Evolutionary conservation across 2,329 filamentous ascomycete genomes (phyloP).

Genomic region (Ophiocordyceps camponoti-leonardi): DNA sequence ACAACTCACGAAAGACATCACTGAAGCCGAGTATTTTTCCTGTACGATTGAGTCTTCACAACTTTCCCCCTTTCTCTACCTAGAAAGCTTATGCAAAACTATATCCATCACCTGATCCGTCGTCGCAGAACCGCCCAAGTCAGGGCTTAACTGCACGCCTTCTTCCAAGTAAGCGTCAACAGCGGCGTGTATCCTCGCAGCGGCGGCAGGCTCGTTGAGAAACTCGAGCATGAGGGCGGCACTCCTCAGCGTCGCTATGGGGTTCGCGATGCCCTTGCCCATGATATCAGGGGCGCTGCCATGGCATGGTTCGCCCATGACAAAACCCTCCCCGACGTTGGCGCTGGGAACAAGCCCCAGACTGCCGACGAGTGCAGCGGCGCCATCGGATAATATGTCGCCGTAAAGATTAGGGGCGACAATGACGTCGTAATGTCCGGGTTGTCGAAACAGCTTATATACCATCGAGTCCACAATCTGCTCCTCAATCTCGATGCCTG

Average conservation of each 20-base stretch:
- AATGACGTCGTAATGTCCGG: slow-evolving; percentile 89
- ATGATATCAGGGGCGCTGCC: slow-evolving; percentile 91
- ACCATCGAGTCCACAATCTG: slow-evolving; percentile 99
- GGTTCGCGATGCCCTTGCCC: slow-evolving; percentile 85
- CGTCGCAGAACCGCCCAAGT: slow-evolving; percentile 73
- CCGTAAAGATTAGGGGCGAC: slow-evolving; percentile 96
- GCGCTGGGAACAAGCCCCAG: slow-evolving; percentile 86
- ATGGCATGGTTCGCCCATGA: slow-evolving; percentile 96
- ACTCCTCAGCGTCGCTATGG: slow-evolving; percentile 83
- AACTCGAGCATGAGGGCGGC: slow-evolving; percentile 95
- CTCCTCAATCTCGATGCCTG: slow-evolving; percentile 59
- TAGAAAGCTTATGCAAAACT: neutral
- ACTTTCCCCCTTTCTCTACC: too few relatives aligned
- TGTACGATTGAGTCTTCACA: too few relatives aligned
- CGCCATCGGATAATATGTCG: slow-evolving; percentile 89
- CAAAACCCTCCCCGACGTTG: slow-evolving; percentile 87
- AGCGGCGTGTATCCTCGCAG: slow-evolving; percentile 76
- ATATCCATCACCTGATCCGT: slow-evolving; percentile 86
- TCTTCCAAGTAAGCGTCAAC: slow-evolving; percentile 83
- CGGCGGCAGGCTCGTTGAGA: slow-evolving; percentile 69
- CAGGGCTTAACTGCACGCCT: slow-evolving; percentile 66
- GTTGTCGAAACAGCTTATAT: slow-evolving; percentile 97
- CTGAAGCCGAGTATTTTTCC: too few relatives aligned
- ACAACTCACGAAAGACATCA: too few relatives aligned
- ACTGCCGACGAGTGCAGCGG: slow-evolving; percentile 81